Evolutionary conservation across 2,329 filamentous ascomycete species (phyloP).

Genomic region (Monilinia fructicola): DNA sequence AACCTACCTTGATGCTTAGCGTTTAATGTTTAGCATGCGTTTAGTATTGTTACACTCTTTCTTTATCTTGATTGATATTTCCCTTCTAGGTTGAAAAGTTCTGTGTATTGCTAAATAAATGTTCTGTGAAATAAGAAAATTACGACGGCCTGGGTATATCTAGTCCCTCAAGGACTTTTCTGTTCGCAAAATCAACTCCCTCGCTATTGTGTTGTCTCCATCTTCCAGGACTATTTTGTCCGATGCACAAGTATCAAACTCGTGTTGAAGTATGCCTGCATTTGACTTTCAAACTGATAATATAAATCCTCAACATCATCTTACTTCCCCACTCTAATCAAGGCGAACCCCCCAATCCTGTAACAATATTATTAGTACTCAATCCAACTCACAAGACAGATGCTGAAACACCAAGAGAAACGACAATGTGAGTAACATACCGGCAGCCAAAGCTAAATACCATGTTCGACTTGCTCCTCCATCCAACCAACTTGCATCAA

Average conservation of each 20-base stretch:
- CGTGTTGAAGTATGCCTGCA: slow-evolving; percentile 4
- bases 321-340: neutral
- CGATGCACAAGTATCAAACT: neutral
- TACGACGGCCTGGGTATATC: neutral
- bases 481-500: slow-evolving; percentile 70
- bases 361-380: neutral
- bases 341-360: slow-evolving; percentile 20
- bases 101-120: neutral
- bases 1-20: too few species aligned
- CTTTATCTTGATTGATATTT: neutral
- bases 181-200: neutral
- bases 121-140: neutral
- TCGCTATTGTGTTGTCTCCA: neutral
- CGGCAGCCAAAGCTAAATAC: slow-evolving; percentile 78
- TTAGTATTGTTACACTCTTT: too few species aligned
- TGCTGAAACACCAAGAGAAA: neutral
- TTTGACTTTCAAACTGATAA: neutral
- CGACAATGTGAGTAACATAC: slow-evolving; percentile 42
- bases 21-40: too few species aligned
- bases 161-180: neutral
- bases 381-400: neutral
- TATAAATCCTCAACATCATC: neutral
- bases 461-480: slow-evolving; percentile 81
- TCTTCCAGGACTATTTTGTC: neutral
- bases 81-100: neutral